Base-by-base conservation (phyloP, 2,329 filamentous ascomycete genomes). In the Neofusicoccum parvum region DNA sequence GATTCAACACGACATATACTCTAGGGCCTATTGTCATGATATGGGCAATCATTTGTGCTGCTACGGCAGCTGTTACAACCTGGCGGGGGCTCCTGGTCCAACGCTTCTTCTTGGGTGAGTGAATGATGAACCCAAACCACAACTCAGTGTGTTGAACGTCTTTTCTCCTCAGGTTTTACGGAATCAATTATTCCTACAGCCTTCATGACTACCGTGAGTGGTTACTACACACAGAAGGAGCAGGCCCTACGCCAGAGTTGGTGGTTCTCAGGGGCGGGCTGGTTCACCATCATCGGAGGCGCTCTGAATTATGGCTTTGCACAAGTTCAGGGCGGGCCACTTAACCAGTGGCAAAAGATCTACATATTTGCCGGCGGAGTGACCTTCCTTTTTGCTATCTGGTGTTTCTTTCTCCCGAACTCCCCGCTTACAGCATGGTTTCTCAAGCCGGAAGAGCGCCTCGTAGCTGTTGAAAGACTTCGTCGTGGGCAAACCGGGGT, bases 1-100 rank as follows among this genome's bases (percentile, higher is more conserved):
- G 86, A 17, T 90, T 92, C 79, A 81, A 87, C 67, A 81, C 87
- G 1, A 85, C 87, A 14, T 82, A 83, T 51, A 85, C 90, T 1
- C 82, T 92, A 2, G 89, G 89, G 10, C 80, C 72, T 12, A 79
- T 88, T 1, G 88, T 91, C 1, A 77, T 91, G 58, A 60, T 90
- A 5, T 92, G 90, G 91, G 83, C 88, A 0, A 75, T 83, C 6
- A 81, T 39, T 12, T 39, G 36, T 39, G 36, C 36, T 9, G 36
- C 36, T 2, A 39, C 36, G 36, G 36, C 36, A 9, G 36, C 9
- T 10, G 36, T 39, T 12, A 39, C 36, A 10, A 12, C 7, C 36
- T 39, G 36, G 36, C 7, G 3, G 12, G 36, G 36, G 7, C 36
- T 39, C 12, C 12, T 39, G 2, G 36, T 12, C 9, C 36, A 39